These are phyloP conservation scores for Teratosphaeria pseudoeucalypti DNA, from an alignment of 2,329 filamentous ascomycete genomes.

Conservation along the genomic window DNA sequence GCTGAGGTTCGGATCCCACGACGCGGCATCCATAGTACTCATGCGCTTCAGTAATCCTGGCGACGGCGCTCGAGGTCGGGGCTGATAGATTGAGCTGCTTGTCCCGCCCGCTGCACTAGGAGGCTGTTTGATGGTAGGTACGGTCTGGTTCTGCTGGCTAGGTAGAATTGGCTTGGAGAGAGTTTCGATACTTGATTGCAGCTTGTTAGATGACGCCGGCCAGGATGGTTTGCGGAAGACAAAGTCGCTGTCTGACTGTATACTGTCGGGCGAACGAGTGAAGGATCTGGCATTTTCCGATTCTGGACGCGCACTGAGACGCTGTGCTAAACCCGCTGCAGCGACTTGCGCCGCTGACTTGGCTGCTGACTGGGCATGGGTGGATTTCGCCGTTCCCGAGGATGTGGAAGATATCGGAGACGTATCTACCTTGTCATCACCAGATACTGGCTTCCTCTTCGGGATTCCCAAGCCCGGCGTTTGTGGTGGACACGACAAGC, in stretches of 20 bases:
- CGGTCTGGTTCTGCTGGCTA: slow-evolving; percentile 6
- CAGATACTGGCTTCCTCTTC: slow-evolving; percentile 34
- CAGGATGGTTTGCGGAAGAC: slow-evolving; percentile 24
- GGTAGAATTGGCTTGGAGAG: slow-evolving; percentile 14
- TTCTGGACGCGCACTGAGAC: slow-evolving; percentile 2
- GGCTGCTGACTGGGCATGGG: neutral
- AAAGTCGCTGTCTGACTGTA: slow-evolving; percentile 3
- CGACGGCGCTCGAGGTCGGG: slow-evolving; percentile 26
- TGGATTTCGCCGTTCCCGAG: slow-evolving; percentile 4
- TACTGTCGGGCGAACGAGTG: slow-evolving; percentile 6
- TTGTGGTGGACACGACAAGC: neutral
- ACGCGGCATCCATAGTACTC: slow-evolving; percentile 31
- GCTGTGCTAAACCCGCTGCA: slow-evolving; percentile 2
- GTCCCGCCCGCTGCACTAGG: neutral
- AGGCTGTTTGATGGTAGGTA: neutral
- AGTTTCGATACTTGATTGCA: slow-evolving; percentile 3
- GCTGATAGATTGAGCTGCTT: slow-evolving; percentile 5
- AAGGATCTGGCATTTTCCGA: neutral
- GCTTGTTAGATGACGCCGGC: slow-evolving; percentile 20
- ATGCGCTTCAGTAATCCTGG: slow-evolving; percentile 37
- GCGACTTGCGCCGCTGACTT: slow-evolving; percentile 9
- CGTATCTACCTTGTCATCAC: neutral
- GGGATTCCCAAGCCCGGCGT: slow-evolving; percentile 17
- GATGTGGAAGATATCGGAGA: neutral
- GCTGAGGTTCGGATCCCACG: neutral